Percentiles rank a stretch among this genome's conserved stretches.
Conservation (phyloP, 2,329 filamentous ascomycete species). For the Diplodia mutila region DNA sequence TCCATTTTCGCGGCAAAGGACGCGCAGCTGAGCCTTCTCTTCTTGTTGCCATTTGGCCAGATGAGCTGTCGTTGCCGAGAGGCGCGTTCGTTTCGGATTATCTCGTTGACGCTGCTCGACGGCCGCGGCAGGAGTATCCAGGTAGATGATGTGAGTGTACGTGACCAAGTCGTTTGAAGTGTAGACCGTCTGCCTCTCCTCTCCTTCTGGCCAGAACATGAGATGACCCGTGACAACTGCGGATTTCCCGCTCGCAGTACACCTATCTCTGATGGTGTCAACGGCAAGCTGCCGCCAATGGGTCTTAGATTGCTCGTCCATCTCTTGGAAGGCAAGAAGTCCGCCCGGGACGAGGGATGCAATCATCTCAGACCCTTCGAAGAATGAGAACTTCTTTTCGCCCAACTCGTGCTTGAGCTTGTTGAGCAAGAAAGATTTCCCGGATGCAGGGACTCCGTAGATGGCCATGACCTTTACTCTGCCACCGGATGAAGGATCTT, state of each 20-base stretch:
- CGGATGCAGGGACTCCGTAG: conserved; percentile 60
- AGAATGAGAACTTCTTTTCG: conserved; percentile 48
- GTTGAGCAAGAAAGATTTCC: conserved; percentile 55
- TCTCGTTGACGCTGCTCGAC: conserved; percentile 44
- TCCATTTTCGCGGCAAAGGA: conserved; percentile 49
- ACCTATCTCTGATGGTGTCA: conserved; percentile 46
- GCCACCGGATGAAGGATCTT: conserved; percentile 34
- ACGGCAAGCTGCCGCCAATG: conserved; percentile 33
- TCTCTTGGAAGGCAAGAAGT: conserved; percentile 52
- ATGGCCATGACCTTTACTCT: conserved; percentile 47
- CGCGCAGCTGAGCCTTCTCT: conserved; percentile 51
- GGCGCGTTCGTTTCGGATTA: conserved; percentile 47
- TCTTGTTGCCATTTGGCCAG: conserved; percentile 53
- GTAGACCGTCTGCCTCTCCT: conserved; percentile 34
- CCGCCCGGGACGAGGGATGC: conserved; percentile 49
- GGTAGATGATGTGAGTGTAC: conserved; percentile 64
- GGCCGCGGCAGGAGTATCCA: conserved; percentile 47
- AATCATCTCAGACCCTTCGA: conserved; percentile 59
- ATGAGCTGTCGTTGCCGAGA: conserved; percentile 40
- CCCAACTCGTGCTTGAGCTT: conserved; percentile 45
- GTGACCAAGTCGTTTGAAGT: conserved; percentile 45
- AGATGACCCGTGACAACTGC: conserved; percentile 59
- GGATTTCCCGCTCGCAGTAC: conserved; percentile 39
- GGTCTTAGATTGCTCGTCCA: conserved; percentile 37
- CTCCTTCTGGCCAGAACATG: conserved; percentile 56